Evolutionary conservation across 73 alveolate genomes (phyloP), one percentile per base, ranked within the genome.

Genomic region (Vitrella brassicaformis): DNA sequence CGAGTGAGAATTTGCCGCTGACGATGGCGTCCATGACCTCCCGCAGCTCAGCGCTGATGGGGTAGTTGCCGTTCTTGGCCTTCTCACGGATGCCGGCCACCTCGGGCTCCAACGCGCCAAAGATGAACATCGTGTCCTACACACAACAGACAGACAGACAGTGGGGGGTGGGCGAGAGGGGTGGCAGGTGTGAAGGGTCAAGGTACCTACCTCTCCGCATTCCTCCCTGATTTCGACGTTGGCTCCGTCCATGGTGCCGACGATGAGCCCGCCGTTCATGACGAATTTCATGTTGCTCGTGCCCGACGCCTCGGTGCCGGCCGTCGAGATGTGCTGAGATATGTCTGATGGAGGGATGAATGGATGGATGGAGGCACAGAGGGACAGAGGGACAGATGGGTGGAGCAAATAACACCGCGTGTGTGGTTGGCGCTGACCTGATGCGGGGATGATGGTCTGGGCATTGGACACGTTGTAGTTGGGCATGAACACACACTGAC

Each of bases 211-310:
- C 71, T 79, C 85, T 29, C 99, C 99, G 45, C 96, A 88, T 72
- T 93, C 98, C 85, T 96, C 98, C 28, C 96, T 94, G 70, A 96
- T 96, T 76, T 95, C 99, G 32, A 95, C 94, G 81, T 95, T 95
- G 25, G 99, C 99, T 10, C 99, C 99, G 73, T 95, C 99, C 94
- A 92, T 86, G 27, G 99, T 95, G 64, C 99, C 99, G 68, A 95
- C 89, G 65, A 95, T 93, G 67, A 95, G 84, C 25, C 84, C 91
- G 18, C 99, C 99, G 71, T 92, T 93, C 99, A 95, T 95, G 70
- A 94, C 95, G 71, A 95, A 95, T 78, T 95, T 95, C 90, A 81
- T 81, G 70, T 83, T 83, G 77, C 84, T 66, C 0, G 90, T 83
- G 31, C 98, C 98, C 4, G 94, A 85, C 47, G 98, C 90, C 74